Percentiles rank a stretch among this genome's conserved stretches.
Evolutionary conservation across 2,329 filamentous ascomycete genomes (phyloP).

Genomic region (Microdochium bolleyi): DNA sequence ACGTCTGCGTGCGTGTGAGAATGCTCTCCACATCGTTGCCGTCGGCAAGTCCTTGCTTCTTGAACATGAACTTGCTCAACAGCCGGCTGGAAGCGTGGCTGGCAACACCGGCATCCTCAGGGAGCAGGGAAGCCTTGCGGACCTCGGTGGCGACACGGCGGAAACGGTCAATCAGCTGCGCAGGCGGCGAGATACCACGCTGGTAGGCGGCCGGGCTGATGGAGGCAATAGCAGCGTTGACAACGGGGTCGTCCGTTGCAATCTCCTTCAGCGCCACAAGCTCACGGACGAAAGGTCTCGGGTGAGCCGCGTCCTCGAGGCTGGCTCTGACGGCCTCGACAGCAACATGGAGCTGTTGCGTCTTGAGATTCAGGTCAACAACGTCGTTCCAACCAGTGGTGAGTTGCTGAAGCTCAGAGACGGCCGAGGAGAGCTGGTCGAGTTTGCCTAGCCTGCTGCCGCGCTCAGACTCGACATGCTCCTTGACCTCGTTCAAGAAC

Average conservation of each 20-base stretch:
- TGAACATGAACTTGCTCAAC: conserved; percentile 91
- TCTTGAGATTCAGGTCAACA: conserved; percentile 82
- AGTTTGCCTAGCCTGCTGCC: conserved; percentile 81
- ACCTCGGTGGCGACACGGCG: conserved; percentile 87
- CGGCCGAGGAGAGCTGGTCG: conserved; percentile 66
- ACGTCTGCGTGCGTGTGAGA: conserved; percentile 78
- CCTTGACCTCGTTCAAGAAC: conserved; percentile 70
- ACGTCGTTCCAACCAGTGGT: conserved; percentile 86
- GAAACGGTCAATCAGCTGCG: conserved; percentile 92
- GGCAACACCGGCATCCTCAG: conserved; percentile 88
- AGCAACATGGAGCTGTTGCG: conserved; percentile 92
- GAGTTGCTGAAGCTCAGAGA: conserved; percentile 78
- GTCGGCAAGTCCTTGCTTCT: conserved; percentile 77
- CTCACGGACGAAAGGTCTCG: conserved; percentile 83
- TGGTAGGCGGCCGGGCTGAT: conserved; percentile 94
- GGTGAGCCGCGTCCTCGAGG: conserved; percentile 65
- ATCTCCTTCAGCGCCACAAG: conserved; percentile 93
- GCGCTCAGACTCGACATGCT: conserved; percentile 82
- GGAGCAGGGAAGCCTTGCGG: conserved; percentile 85
- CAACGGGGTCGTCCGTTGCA: conserved; percentile 72
- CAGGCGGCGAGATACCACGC: conserved; percentile 73
- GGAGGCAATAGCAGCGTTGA: conserved; percentile 90
- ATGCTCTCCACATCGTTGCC: conserved; percentile 93
- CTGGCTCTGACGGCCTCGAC: conserved; percentile 86
- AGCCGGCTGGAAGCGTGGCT: conserved; percentile 87